Evolutionary conservation across 2,329 filamentous ascomycete genomes (phyloP).

Genomic region (Fusarium robinianum): DNA sequence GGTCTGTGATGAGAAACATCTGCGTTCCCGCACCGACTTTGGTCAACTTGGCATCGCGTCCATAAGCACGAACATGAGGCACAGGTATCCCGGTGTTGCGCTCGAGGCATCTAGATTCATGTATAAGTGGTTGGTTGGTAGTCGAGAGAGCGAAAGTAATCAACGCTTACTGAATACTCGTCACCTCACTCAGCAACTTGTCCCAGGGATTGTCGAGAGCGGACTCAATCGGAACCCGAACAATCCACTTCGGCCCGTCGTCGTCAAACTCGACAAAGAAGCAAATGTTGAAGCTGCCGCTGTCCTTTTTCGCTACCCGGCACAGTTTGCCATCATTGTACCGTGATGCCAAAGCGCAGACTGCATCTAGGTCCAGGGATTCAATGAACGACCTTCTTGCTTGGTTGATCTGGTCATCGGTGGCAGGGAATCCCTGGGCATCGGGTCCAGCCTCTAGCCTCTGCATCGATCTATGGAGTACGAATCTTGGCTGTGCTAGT

Average conservation of each 20-base stretch:
- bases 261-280: constrained; percentile 29
- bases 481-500: neutral
- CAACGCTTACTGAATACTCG: constrained; percentile 28
- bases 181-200: constrained; percentile 36
- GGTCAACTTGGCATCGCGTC: constrained; percentile 14
- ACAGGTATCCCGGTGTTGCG: constrained; percentile 30
- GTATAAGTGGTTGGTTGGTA: constrained; percentile 3
- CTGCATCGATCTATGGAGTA: neutral
- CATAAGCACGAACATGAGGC: constrained; percentile 27
- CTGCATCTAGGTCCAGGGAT: constrained; percentile 21
- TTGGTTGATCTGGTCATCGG: constrained; percentile 11
- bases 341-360: constrained; percentile 31
- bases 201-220: constrained; percentile 28
- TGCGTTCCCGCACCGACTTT: constrained; percentile 3
- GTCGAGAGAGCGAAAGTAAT: neutral
- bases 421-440: constrained; percentile 14
- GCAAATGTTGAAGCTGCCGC: constrained; percentile 33
- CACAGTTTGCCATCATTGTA: constrained; percentile 25
- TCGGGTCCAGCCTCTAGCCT: neutral
- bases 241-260: constrained; percentile 25
- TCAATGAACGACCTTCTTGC: constrained; percentile 27
- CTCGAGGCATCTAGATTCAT: constrained; percentile 27
- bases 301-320: constrained; percentile 20
- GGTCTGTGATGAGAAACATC: constrained; percentile 30
- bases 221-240: constrained; percentile 34